A percentile compares a stretch with the other conserved stretches of the same genome.
phyloP scores from a whole-genome alignment of 1,284 basidiomycete species.

The Coniferiporia sulphurascens region DNA sequence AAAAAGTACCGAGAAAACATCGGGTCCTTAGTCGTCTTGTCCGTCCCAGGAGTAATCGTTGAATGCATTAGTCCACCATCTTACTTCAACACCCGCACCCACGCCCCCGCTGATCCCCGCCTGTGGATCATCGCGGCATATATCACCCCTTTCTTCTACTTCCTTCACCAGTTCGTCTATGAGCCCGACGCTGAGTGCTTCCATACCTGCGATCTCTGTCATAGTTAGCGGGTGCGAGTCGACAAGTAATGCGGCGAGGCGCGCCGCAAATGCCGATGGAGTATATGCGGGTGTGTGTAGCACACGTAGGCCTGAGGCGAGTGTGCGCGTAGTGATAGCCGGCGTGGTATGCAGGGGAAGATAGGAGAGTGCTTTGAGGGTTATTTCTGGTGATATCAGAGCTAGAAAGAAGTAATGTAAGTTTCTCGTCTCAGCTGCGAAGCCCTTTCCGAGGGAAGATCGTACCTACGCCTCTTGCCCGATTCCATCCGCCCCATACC shows the following conservation, averaged over 20 bases:
- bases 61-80: conserved; percentile 18
- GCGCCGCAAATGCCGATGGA: conserved; percentile 56
- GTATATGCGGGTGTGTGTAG: conserved; percentile 81
- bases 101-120: not conserved
- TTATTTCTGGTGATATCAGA: conserved; percentile 82
- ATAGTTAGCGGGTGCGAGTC: conserved; percentile 47
- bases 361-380: conserved; percentile 68
- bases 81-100: conserved; percentile 10
- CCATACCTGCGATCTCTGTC: conserved; percentile 62
- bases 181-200: conserved; percentile 67
- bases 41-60: conserved; percentile 17
- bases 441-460: conserved; percentile 18
- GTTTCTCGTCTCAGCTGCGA: not conserved
- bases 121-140: conserved; percentile 67
- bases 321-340: conserved; percentile 61
- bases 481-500: conserved; percentile 97
- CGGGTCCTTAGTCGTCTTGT: conserved; percentile 2
- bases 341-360: conserved; percentile 68
- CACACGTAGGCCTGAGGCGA: conserved; percentile 71
- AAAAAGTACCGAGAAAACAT: not conserved
- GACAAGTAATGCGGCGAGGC: conserved; percentile 52
- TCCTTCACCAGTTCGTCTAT: conserved; percentile 70
- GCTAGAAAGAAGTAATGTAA: conserved; percentile 40
- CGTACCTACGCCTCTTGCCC: conserved; percentile 89
- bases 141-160: conserved; percentile 59